Evolutionary conservation across 2,329 filamentous ascomycete genomes (phyloP), one percentile per base, ranked within the genome.

Genomic region (Dryadomyces quercivorus): DNA sequence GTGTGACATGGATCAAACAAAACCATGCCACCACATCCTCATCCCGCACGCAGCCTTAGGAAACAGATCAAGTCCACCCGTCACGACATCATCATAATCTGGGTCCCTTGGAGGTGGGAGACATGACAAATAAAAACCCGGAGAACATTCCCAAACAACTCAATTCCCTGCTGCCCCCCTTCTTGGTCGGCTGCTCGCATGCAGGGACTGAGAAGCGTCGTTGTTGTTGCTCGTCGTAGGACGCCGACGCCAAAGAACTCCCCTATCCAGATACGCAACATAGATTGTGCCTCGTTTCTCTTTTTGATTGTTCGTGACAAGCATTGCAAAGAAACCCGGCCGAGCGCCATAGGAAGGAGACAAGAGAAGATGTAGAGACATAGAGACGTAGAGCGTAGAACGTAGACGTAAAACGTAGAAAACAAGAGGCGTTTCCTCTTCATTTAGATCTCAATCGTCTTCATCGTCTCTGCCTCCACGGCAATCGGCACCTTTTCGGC

Each of bases 391-490:
- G 36, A 12, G 9, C 15, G 34, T 6, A 16, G 12, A 12, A 40
- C 2, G 12, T 3, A 16, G 12, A 8, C 36, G 36, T 3, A 31
- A 46, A 31, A 40, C 51, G 26, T n/a, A 22, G 15, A 46, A 44
- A 16, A 26, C 9, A 36, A 49, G 34, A 22, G 16, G 46, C 22
- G 7, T 22, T 26, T 12, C 22, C 2, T 18, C 16, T 2, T 10
- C 26, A 2, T 12, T 63, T 69, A 82, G 61, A 82, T 82, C 66
- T 81, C 77, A 66, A 82, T 82, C 57, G 76, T 78, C 70, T 80
- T 82, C 77, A 82, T 79, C 36, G 71, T 68, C 56, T 74, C 76
- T 54, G 78, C 77, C 40, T 63, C 58, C 58, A 71, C 73, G 40
- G 64, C 62, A 26, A 62, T 63, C 31, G 40, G 21, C 38, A 26